Percentiles rank a stretch among this genome's conserved stretches.
Conservation (phyloP, 306 rosid species). For the Psophocarpus tetragonolobus region DNA sequence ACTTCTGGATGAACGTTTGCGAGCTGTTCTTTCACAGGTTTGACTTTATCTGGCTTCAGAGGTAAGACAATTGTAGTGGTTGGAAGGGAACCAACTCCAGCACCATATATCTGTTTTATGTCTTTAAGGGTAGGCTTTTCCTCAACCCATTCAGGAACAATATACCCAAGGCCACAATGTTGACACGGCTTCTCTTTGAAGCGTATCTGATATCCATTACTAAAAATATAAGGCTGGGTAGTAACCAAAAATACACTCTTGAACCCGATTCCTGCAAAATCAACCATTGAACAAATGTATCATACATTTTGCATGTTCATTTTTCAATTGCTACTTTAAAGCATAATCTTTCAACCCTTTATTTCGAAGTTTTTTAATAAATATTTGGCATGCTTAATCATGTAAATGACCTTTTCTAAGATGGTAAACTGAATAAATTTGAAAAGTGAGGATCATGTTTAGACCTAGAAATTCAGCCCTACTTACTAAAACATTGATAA, state of each 20-base stretch:
- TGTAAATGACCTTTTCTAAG: background rate
- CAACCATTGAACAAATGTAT: background rate
- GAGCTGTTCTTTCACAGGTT: conserved; percentile 59
- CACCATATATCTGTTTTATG: conserved; percentile 47
- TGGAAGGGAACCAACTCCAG: conserved; percentile 37
- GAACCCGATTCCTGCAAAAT: conserved; percentile 75
- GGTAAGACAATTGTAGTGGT: conserved; percentile 63
- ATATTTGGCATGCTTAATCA: background rate
- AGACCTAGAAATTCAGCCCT: background rate
- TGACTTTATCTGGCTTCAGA: conserved; percentile 60
- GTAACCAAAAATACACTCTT: conserved; percentile 66
- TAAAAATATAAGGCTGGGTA: conserved; percentile 66
- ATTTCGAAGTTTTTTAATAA: background rate
- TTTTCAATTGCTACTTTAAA: background rate
- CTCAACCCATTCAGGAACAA: conserved; percentile 96
- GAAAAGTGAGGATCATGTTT: background rate
- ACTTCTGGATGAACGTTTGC: conserved; percentile 62
- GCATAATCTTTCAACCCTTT: background rate
- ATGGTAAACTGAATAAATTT: background rate
- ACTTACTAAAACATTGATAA: background rate
- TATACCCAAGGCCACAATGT: conserved; percentile 65
- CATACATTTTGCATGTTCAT: background rate
- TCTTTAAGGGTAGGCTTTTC: conserved; percentile 48
- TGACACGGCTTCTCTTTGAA: conserved; percentile 69
- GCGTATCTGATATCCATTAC: conserved; percentile 77